phyloP scores from a whole-genome alignment of 192 early-diverging fungal genomes.

The Lunasporangiospora selenospora region DNA sequence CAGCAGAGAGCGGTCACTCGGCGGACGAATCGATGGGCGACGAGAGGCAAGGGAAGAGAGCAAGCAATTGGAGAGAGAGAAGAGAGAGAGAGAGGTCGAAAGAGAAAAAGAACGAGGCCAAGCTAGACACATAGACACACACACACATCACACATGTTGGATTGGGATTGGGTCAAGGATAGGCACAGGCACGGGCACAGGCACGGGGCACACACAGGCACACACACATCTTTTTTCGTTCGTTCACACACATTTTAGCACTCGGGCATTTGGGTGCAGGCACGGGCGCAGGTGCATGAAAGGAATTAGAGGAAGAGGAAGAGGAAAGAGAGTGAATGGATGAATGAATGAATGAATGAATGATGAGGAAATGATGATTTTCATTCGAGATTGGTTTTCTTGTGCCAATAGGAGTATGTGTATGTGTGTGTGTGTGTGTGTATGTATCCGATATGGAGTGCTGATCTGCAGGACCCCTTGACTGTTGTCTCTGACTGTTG shows the following conservation, averaged over 20 bases:
- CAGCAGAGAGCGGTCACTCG: too few species aligned
- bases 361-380: not conserved
- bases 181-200: too few species aligned
- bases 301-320: not conserved
- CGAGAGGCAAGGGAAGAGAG: too few species aligned
- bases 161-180: too few species aligned
- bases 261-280: not conserved
- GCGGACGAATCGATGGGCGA: too few species aligned
- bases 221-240: not conserved
- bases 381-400: not conserved
- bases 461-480: not conserved
- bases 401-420: not conserved
- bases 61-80: too few species aligned
- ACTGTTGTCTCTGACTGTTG: not conserved
- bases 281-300: not conserved
- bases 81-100: not conserved
- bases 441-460: not conserved
- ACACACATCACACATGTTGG: too few species aligned
- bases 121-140: too few species aligned
- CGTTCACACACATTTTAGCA: not conserved
- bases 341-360: not conserved
- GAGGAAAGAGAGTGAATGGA: constrained; percentile 1
- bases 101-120: too few species aligned
- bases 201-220: too few species aligned
- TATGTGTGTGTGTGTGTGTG: not conserved